phyloP scores from a whole-genome alignment of 176 grass and related monocot species.

The Ananas comosus region DNA sequence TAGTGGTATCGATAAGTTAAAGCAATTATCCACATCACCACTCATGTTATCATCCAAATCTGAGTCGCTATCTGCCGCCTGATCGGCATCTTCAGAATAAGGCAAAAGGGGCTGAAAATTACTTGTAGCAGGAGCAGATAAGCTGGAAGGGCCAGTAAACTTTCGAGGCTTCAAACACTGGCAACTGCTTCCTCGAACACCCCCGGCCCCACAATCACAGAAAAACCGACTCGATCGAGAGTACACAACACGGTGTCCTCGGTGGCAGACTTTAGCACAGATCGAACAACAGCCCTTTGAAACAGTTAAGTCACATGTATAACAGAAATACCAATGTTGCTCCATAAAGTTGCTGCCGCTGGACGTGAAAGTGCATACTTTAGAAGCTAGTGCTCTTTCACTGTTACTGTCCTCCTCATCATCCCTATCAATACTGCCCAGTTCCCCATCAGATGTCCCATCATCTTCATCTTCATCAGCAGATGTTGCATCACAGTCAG shows the following conservation, averaged over 20 bases:
- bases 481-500: constrained; percentile 77
- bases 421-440: constrained; percentile 87
- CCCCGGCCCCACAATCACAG: constrained; percentile 94
- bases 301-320: constrained; percentile 95
- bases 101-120: constrained; percentile 56
- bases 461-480: constrained; percentile 97
- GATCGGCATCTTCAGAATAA: constrained; percentile 65
- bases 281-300: constrained; percentile 95
- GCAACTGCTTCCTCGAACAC: constrained; percentile 82
- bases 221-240: constrained; percentile 96
- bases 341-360: constrained; percentile 99
- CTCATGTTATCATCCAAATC: constrained; percentile 93
- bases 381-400: constrained; percentile 69
- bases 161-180: constrained; percentile 95
- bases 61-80: constrained; percentile 63
- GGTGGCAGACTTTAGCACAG: constrained; percentile 90
- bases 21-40: constrained; percentile 49
- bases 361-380: constrained; percentile 97
- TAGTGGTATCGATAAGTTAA: constrained; percentile 66
- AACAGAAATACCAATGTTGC: constrained; percentile 99
- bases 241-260: constrained; percentile 93
- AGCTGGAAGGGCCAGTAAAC: constrained; percentile 43
- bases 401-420: constrained; percentile 84
- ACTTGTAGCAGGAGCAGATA: constrained; percentile 25
- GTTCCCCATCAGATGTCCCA: constrained; percentile 87